These are phyloP conservation scores for Ilyonectria mors-panacis DNA, from an alignment of 2,329 filamentous ascomycete species.

Conservation along the genomic window DNA sequence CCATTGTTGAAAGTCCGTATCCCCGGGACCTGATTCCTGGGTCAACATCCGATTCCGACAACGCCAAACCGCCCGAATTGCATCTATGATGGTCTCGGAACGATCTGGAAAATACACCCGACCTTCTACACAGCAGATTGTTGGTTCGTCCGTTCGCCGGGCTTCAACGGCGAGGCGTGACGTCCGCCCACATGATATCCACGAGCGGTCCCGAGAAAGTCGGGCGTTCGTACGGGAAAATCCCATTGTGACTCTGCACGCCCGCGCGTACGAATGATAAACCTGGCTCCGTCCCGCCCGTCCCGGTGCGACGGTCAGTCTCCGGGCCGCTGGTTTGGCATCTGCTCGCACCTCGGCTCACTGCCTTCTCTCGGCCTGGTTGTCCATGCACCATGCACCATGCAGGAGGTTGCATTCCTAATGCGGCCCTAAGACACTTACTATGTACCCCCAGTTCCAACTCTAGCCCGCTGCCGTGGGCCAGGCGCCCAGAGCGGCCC, in stretches of 20 bases:
- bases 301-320: conserved; percentile 38
- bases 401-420: conserved; percentile 44
- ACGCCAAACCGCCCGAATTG: too few species aligned
- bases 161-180: neutral
- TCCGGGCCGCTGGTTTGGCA: conserved; percentile 42
- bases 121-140: neutral
- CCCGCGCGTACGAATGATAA: conserved; percentile 22
- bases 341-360: conserved; percentile 36
- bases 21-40: too few species aligned
- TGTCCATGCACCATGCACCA: conserved; percentile 37
- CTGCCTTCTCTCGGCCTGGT: conserved; percentile 24
- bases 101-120: neutral
- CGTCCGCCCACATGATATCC: neutral
- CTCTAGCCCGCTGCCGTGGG: conserved; percentile 1
- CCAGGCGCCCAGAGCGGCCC: conserved; percentile 1
- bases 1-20: neutral
- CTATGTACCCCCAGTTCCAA: neutral
- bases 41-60: too few species aligned
- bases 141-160: neutral
- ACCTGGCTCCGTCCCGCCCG: conserved; percentile 27
- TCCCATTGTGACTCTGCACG: conserved; percentile 14
- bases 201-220: neutral
- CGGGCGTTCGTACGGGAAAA: too few species aligned
- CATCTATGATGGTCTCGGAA: too few species aligned
- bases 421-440: conserved; percentile 11